Conservation (phyloP, 495 filamentous ascomycete genomes). For the Daldinia bambusicola region DNA sequence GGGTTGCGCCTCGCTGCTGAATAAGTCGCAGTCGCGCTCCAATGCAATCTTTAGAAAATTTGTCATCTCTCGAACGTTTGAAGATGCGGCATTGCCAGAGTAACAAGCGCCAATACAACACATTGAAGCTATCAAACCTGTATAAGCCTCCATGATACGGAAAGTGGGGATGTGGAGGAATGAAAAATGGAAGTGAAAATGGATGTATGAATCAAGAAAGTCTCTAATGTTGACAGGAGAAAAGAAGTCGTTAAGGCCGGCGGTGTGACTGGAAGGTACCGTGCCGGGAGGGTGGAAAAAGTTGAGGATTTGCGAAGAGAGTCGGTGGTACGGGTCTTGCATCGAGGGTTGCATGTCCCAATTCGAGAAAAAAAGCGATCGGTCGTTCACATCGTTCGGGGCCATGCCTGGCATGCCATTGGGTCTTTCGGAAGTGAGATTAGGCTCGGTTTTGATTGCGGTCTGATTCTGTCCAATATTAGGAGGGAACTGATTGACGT, state of each 20-base stretch:
- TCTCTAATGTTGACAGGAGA: slow-evolving; percentile 68
- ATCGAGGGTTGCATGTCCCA: slow-evolving; percentile 55
- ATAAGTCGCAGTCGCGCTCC: slow-evolving; percentile 61
- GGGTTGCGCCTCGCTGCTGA: slow-evolving; percentile 49
- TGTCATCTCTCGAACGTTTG: slow-evolving; percentile 68
- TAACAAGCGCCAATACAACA: slow-evolving; percentile 75
- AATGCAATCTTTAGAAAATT: slow-evolving; percentile 62
- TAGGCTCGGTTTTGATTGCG: slow-evolving; percentile 63
- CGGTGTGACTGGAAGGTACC: slow-evolving; percentile 51
- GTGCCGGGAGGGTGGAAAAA: slow-evolving; percentile 65
- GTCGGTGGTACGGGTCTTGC: slow-evolving; percentile 61
- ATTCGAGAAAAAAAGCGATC: slow-evolving; percentile 51
- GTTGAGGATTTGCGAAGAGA: slow-evolving; percentile 60
- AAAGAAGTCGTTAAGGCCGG: slow-evolving; percentile 61
- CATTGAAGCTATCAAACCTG: slow-evolving; percentile 69
- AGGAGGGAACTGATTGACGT: slow-evolving; percentile 69
- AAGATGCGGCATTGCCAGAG: slow-evolving; percentile 62
- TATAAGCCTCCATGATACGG: slow-evolving; percentile 66
- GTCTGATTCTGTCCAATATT: slow-evolving; percentile 63
- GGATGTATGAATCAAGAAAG: slow-evolving; percentile 68
- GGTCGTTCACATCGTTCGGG: slow-evolving; percentile 52
- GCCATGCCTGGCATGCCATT: slow-evolving; percentile 55
- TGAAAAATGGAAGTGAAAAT: slow-evolving; percentile 75
- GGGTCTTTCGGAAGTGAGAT: slow-evolving; percentile 51
- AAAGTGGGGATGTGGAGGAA: slow-evolving; percentile 76